Base-by-base conservation (phyloP, 306 rosid species). In the Dalbergia oliveri region DNA sequence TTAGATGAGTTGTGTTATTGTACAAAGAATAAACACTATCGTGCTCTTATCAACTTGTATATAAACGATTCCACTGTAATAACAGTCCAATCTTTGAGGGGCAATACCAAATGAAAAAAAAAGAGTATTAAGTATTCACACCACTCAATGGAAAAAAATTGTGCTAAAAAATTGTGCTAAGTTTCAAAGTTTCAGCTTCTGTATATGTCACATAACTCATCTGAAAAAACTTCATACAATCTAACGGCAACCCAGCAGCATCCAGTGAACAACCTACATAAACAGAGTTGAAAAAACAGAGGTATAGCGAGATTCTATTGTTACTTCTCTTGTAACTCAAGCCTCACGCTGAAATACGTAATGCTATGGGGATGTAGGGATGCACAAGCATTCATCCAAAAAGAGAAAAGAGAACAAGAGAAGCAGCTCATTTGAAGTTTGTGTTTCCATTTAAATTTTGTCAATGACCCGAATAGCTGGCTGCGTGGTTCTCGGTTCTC, bases 381-480 rank as follows among this genome's bases (percentile, higher is more conserved):
- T 56, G 70, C 33, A 54, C 14, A 49, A 26, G 65, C 11, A 41
- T 65, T 33, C 73, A 6, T 61, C 64, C 72, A 23, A 70, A 73
- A 63, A 44, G 49, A 66, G 41, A 67, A 54, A 75, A 64, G 12
- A 73, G 31, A 76, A 41, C 10, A 73, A 79, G 58, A 37, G n/a
- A 43, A 64, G 56, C 35, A 61, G 34, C 37, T 70, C 57, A 76
- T 59, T 35, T 13, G 5, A 34, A 61, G 72, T 73, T 63, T 57
- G 70, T 11, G 66, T 79, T 76, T 35, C 76, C 76, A 50, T 37
- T 44, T 44, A 74, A 77, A 82, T 37, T 81, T 44, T 47, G 81
- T 65, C 82, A 68, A 75, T 82, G 76, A 59, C 75, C 83, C 72
- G 68, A 72, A 61, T 69, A 82, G 72, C 53, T 87, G 45, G 57